Percentiles rank a stretch among this genome's conserved stretches.
Conservation (phyloP, 2,329 filamentous ascomycete species). For the Stylonectria norvegica region DNA sequence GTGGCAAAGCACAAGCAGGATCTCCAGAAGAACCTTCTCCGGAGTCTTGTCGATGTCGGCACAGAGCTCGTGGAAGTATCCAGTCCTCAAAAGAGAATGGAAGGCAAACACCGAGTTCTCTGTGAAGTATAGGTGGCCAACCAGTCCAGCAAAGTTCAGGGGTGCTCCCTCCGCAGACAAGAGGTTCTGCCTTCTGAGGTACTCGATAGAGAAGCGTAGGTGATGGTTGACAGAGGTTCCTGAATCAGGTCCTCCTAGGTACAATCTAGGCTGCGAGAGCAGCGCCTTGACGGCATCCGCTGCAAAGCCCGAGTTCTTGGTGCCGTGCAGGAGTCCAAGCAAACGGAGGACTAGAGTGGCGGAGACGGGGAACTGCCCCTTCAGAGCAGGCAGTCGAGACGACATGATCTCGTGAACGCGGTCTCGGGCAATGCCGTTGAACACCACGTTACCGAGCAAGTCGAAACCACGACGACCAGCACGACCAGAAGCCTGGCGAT, state of each 20-base stretch:
- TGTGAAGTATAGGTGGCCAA: conserved; percentile 72
- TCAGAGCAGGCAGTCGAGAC: conserved; percentile 68
- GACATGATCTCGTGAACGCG: conserved; percentile 69
- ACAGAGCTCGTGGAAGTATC: conserved; percentile 65
- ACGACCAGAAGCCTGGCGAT: conserved; percentile 72
- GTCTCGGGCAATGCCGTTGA: conserved; percentile 59
- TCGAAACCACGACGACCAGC: conserved; percentile 79
- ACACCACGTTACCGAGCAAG: conserved; percentile 76
- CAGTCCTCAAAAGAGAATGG: conserved; percentile 67
- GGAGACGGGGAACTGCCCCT: conserved; percentile 75
- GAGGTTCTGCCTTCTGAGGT: conserved; percentile 65
- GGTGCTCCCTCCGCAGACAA: conserved; percentile 59
- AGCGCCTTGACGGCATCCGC: conserved; percentile 61
- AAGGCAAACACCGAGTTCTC: conserved; percentile 75
- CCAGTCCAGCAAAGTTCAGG: conserved; percentile 67
- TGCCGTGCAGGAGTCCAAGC: conserved; percentile 64
- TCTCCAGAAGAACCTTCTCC: conserved; percentile 48
- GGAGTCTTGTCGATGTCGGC: conserved; percentile 50
- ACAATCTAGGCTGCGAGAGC: conserved; percentile 66
- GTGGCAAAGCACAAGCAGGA: conserved; percentile 68
- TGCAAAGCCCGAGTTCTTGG: conserved; percentile 60
- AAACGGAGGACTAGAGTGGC: conserved; percentile 68
- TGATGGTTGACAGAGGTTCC: conserved; percentile 71
- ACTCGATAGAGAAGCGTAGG: conserved; percentile 77
- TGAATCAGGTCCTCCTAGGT: conserved; percentile 65